phyloP scores from a whole-genome alignment of 805 yeast species.

The Saccharomycopsis sp. region DNA sequence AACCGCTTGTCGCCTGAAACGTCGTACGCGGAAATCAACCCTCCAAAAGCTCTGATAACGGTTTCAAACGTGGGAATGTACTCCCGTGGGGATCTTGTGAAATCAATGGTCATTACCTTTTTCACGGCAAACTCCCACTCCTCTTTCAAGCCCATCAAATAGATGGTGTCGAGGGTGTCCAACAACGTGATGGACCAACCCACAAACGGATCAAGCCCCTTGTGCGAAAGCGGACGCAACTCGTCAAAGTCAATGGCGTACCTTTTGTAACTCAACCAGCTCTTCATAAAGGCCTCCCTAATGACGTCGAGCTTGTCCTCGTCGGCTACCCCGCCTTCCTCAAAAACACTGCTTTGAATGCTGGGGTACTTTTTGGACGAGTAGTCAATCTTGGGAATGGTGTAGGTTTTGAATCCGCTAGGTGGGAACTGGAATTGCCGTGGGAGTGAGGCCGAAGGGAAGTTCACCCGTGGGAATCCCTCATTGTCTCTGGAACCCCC shows the following conservation, averaged over 20 bases:
- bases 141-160: conserved; percentile 34
- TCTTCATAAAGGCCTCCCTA: conserved; percentile 30
- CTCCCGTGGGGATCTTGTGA: conserved; percentile 31
- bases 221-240: conserved; percentile 31
- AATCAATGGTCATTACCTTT: conserved; percentile 32
- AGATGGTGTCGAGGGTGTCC: conserved; percentile 45
- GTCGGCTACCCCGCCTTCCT: conserved; percentile 24
- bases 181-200: conserved; percentile 45
- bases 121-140: conserved; percentile 33
- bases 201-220: conserved; percentile 32
- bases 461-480: neutral
- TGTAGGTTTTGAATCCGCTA: neutral
- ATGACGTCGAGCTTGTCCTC: conserved; percentile 27
- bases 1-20: conserved; percentile 31
- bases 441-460: conserved; percentile 13
- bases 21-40: conserved; percentile 44
- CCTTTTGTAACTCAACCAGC: conserved; percentile 38
- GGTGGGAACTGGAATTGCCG: conserved; percentile 12
- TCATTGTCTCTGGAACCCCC: conserved; percentile 8
- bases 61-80: conserved; percentile 43
- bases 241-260: conserved; percentile 41
- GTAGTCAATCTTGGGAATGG: conserved; percentile 15
- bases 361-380: conserved; percentile 21
- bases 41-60: conserved; percentile 43
- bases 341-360: conserved; percentile 27